These are phyloP conservation scores for Mycosarcoma maydis DNA, from an alignment of 1,284 basidiomycete species.

Conservation along the genomic window DNA sequence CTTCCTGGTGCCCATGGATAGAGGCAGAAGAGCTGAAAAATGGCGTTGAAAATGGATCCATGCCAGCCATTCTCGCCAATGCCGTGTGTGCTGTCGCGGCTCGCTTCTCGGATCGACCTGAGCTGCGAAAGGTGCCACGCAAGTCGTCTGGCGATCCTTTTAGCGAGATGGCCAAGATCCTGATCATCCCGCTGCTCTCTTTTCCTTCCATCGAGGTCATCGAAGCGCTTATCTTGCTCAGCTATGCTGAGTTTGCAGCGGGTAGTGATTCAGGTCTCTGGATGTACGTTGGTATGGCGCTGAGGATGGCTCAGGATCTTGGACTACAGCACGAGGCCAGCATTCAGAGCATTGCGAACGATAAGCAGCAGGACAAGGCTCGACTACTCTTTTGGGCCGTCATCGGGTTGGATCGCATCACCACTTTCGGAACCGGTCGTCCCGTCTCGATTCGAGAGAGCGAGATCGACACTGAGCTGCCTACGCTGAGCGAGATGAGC, in stretches of 20 bases:
- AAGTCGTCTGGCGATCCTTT: conserved; percentile 55
- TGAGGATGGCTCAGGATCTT: conserved; percentile 56
- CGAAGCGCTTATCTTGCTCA: conserved; percentile 53
- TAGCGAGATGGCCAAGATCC: conserved; percentile 60
- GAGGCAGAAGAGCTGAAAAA: conserved; percentile 47
- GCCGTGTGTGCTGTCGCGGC: conserved; percentile 56
- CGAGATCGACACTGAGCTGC: conserved; percentile 54
- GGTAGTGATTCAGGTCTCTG: conserved; percentile 57
- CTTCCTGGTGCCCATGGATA: conserved; percentile 57
- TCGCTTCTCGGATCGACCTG: conserved; percentile 48
- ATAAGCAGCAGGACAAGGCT: conserved; percentile 51
- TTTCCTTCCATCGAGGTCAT: conserved; percentile 59
- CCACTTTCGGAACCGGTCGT: conserved; percentile 55
- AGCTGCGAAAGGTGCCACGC: conserved; percentile 44
- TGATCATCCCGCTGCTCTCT: conserved; percentile 58
- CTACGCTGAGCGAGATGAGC: conserved; percentile 24
- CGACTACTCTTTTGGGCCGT: conserved; percentile 55
- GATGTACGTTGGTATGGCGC: conserved; percentile 60
- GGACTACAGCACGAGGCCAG: conserved; percentile 57
- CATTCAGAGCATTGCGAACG: conserved; percentile 49
- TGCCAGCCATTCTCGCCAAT: conserved; percentile 58
- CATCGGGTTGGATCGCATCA: conserved; percentile 56
- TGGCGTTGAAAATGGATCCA: conserved; percentile 41
- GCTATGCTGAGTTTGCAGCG: conserved; percentile 56
- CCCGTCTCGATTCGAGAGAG: conserved; percentile 54